Evolutionary conservation across 495 filamentous ascomycete species (phyloP), one percentile per base, ranked within the genome.

Genomic region (Aspergillus heteromorphus): DNA sequence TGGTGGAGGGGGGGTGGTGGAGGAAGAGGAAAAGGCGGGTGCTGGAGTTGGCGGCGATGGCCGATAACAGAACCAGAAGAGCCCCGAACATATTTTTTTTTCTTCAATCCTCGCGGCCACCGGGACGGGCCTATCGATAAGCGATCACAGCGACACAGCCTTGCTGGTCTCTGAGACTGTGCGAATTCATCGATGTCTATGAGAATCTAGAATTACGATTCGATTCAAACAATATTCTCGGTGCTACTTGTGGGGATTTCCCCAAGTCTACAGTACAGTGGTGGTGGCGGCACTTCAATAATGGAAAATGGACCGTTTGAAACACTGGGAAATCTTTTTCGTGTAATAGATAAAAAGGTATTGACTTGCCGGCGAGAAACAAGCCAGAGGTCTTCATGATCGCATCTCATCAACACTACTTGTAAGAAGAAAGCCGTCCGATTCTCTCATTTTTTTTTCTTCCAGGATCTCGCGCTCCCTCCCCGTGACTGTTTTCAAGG

Each of bases 371-470:
- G n/a, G n/a, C n/a, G 56, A 54, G 3, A 8, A 43, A 43, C 40
- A 67, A 59, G 62, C 60, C 64, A 50, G 55, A 65, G 67, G 64
- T 69, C 65, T 73, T 74, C 73, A 70, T 74, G 67, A 73, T 69
- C 69, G 66, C 70, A 74, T 74, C 69, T 67, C 65, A 69, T 7
- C 3, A 70, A 71, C 73, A 74, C 71, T 68, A 51, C 58, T n/a
- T n/a, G n/a, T n/a, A n/a, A 64, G 65, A 71, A 70, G 61, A 72
- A 74, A 74, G 70, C 67, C 69, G 65, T 73, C 67, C 70, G 63
- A 66, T 65, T 69, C 52, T 67, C 60, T 69, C 66, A 58, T 65
- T 62, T 66, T 71, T 71, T 72, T n/a, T n/a, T n/a, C n/a, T n/a
- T n/a, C n/a, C n/a, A 61, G 65, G 63, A 72, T 60, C 59, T 62